Evolutionary conservation across 2,329 filamentous ascomycete genomes (phyloP).

Genomic region (Paraphoma chrysanthemicola): DNA sequence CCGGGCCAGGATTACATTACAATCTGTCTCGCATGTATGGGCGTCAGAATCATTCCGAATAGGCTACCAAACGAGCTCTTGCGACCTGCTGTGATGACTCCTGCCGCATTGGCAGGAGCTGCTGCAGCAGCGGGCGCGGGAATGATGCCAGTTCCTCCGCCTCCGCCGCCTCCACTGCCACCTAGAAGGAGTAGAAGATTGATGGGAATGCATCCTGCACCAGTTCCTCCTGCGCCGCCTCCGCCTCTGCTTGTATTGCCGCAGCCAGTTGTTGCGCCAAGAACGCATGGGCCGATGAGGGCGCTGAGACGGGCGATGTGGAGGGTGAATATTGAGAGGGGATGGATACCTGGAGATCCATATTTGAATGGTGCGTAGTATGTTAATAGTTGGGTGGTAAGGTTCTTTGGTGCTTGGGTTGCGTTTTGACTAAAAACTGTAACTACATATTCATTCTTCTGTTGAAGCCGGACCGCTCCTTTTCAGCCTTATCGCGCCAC

Average conservation of each 20-base stretch:
- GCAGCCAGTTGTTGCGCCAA: neutral
- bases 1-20: neutral
- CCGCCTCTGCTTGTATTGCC: too few species aligned
- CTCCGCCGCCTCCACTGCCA: neutral
- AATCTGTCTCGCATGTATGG: neutral
- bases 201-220: too few species aligned
- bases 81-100: too few species aligned
- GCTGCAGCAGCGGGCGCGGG: too few species aligned
- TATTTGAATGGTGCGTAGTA: neutral
- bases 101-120: too few species aligned
- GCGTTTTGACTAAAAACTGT: too few species aligned
- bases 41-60: neutral
- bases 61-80: slow-evolving; percentile 1
- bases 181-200: neutral
- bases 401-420: neutral
- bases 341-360: neutral
- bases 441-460: too few species aligned
- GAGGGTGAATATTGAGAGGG: neutral
- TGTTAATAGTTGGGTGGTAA: neutral
- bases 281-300: neutral
- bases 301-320: neutral
- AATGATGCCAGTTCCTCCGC: neutral
- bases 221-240: too few species aligned
- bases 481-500: too few species aligned
- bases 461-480: too few species aligned